These are phyloP conservation scores for Jatropha multifida DNA, from an alignment of 441 rosid genomes.

Conservation along the genomic window DNA sequence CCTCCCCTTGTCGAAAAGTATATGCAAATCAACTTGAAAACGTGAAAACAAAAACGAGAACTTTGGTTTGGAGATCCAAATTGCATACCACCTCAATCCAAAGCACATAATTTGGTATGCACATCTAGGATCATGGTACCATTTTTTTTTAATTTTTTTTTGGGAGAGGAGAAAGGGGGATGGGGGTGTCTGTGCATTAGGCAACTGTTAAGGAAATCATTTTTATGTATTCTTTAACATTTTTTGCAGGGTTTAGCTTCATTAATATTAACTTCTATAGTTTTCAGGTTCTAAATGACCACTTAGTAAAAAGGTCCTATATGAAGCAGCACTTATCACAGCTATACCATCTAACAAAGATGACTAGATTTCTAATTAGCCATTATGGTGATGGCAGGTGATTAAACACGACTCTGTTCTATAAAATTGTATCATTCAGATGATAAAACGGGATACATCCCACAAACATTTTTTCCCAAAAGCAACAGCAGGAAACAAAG, in stretches of 20 bases:
- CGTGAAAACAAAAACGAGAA: no score
- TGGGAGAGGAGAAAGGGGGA: neutral
- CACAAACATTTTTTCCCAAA: neutral
- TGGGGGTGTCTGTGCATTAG: neutral
- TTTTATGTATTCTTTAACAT: no score
- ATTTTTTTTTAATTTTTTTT: neutral
- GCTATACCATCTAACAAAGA: neutral
- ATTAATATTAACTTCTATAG: neutral
- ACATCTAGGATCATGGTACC: no score
- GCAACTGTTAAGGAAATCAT: no score
- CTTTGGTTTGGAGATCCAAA: no score
- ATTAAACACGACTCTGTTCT: neutral
- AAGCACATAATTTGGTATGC: no score
- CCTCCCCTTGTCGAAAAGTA: no score
- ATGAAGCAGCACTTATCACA: neutral
- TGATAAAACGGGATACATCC: neutral
- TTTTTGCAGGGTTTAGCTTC: neutral
- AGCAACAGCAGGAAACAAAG: neutral
- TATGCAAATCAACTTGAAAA: no score
- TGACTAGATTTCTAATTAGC: neutral
- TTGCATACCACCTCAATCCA: no score
- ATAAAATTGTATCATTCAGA: neutral
- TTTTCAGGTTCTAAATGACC: neutral
- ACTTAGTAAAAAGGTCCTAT: neutral
- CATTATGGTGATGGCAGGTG: neutral